Evolutionary conservation across 768 basidiomycete species (phyloP).

Genomic region (Suillus spraguei): DNA sequence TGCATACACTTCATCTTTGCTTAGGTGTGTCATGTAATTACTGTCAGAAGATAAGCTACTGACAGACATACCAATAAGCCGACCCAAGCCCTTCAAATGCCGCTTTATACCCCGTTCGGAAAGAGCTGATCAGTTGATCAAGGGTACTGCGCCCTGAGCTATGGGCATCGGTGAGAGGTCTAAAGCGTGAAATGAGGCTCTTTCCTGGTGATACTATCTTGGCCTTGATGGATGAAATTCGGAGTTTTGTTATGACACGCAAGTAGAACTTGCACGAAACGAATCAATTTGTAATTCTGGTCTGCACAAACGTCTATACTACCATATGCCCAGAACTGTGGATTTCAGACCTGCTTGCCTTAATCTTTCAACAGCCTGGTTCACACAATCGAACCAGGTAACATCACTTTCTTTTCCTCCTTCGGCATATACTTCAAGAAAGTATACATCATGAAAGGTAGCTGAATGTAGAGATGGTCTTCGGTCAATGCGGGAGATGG

Average conservation of each 20-base stretch:
- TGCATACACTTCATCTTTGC: constrained; percentile 37
- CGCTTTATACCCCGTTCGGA: constrained; percentile 38
- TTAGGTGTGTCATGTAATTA: constrained; percentile 33
- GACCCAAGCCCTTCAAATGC: constrained; percentile 45
- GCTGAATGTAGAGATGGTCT: constrained; percentile 50
- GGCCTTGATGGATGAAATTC: background rate
- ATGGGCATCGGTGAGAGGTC: background rate
- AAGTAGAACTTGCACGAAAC: constrained; percentile 1
- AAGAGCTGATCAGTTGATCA: constrained; percentile 33
- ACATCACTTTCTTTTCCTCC: constrained; percentile 9
- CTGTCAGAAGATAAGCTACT: constrained; percentile 1
- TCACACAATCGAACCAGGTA: constrained; percentile 38
- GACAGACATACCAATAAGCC: constrained; percentile 29
- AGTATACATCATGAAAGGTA: constrained; percentile 64
- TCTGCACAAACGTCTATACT: constrained; percentile 12
- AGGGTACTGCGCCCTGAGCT: constrained; percentile 10
- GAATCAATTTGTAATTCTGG: background rate
- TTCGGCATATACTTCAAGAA: constrained; percentile 53
- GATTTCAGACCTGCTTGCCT: constrained; percentile 37
- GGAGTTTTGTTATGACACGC: background rate
- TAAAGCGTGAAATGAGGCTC: background rate
- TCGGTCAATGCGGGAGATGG: constrained; percentile 60
- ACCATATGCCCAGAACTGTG: constrained; percentile 55
- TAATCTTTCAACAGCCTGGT: constrained; percentile 38
- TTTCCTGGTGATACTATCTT: background rate